Base-by-base conservation (phyloP, 345 rosid species). In the Nasturtium officinale region DNA sequence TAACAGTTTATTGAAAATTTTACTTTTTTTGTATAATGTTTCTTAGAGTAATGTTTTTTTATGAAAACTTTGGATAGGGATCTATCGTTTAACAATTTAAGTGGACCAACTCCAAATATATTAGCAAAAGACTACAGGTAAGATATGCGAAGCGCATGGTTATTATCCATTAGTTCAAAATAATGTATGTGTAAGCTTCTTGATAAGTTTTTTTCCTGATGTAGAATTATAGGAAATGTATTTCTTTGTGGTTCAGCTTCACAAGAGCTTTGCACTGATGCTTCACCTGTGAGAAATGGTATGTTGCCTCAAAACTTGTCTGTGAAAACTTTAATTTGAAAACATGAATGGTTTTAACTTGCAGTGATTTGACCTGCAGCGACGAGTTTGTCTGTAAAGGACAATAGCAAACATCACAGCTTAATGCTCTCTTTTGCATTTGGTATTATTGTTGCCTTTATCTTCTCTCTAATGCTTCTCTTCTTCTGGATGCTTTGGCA, bases 61-160 rank as follows among this genome's bases (percentile, higher is more conserved):
- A 33, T 32, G 33, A 3, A 66, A 13, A 47, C 3, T 12, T 25
- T 62, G 46, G 25, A 47, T 81, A 91, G 99, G 88, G 99, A 95
- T 79, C 83, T 95, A 38, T 95, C 97, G 1, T 91, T 76, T 77
- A 91, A 95, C 77, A 95, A 95, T 83, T 90, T 91, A 21, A 95
- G 96, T 16, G 96, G 97, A 43, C 96, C 97, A 15, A 87, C 86
- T 12, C 99, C 97, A 8, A 90, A 75, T 63, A 91, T 91, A 65
- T 78, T 84, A 66, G 99, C 96, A 9, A 95, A 90, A 65, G 96
- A 77, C 70, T 91, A 91, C 76, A 88, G 97, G 97, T 91, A 67
- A 81, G 67, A 61, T 54, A 42, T 3, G 15, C 35, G 0, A 11
- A 11, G 12, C 12, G 0, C 45, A 25, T n/a, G n/a, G n/a, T n/a